Conservation (phyloP, 345 rosid genomes). For the Dipteronia sinensis region DNA sequence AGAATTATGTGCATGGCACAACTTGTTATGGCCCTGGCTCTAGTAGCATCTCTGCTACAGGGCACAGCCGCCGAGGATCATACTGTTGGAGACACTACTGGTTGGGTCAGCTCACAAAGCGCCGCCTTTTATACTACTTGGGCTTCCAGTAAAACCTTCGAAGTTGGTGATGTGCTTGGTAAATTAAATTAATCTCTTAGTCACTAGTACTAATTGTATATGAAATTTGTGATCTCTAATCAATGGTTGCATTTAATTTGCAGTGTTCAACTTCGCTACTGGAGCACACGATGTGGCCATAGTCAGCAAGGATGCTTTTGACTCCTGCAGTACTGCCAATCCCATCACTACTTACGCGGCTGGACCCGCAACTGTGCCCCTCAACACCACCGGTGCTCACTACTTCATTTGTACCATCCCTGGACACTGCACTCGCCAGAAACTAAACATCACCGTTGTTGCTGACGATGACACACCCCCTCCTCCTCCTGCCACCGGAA, state of each 20-base stretch:
- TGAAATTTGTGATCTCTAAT: too few species aligned
- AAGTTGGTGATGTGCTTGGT: too few species aligned
- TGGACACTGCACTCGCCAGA: constrained; percentile 41
- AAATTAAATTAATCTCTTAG: too few species aligned
- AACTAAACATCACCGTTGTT: constrained; percentile 27
- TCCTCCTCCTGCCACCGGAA: not conserved
- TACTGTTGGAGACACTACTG: constrained; percentile 37
- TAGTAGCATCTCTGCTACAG: constrained; percentile 18
- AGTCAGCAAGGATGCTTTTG: constrained; percentile 32
- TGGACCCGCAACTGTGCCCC: constrained; percentile 29
- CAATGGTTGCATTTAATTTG: not conserved
- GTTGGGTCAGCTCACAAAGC: constrained; percentile 20
- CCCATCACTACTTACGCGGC: not conserved
- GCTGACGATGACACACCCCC: not conserved
- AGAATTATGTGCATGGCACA: constrained; percentile 1
- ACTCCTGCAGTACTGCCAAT: constrained; percentile 28
- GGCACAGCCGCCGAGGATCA: constrained; percentile 20
- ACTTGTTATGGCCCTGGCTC: constrained; percentile 11
- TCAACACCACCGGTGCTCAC: constrained; percentile 31
- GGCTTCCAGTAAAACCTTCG: too few species aligned
- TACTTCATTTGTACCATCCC: constrained; percentile 32
- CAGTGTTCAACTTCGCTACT: constrained; percentile 33
- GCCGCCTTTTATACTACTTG: not conserved
- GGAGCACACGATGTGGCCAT: constrained; percentile 40
- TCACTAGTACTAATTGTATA: too few species aligned